Base-by-base conservation (phyloP, 1,284 basidiomycete species). In the Puccinia hordei region DNA sequence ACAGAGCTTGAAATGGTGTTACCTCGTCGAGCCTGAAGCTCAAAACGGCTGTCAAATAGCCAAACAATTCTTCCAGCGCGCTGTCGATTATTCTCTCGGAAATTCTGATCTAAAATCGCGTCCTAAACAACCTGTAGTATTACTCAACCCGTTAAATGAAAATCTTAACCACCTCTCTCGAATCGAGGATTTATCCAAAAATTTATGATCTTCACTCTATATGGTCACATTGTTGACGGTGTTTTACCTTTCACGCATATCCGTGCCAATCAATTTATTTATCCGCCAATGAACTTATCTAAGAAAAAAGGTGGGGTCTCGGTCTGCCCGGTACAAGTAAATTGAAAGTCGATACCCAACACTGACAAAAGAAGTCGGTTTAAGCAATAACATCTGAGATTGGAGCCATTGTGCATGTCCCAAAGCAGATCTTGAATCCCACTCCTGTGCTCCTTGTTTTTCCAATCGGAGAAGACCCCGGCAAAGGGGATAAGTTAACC, bases 41-140 rank as follows among this genome's bases (percentile, higher is more conserved):
- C 10, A 73, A 35, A 38, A 3, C 8, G 72, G 72, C 22, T 73
- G 72, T 35, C 53, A 73, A 73, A 8, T 61, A 19, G 72, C 72
- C 17, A 59, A 46, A 30, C 6, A 44, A 6, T 73, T 73, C 57
- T 73, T 73, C 49, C 72, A 73, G 35, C 72, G 49, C 15, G 72
- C 72, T 38, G 35, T 73, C 55, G 19, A 59, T 27, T 73, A 73
- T 61, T 73, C 72, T 6, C 53, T 59, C 41, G 66, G 66, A 22
- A 27, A 8, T 6, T 19, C 46, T 1, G 22, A 35, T 51, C 22
- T 3, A 27, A 1, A 63, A 12, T 38, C 35, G 22, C 61, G 61
- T 19, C 44, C 53, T 35, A 46, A 35, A 12, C 41, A 66, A 17
- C 41, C 46, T 35, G 8, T 30, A 10, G 68, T 71, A 24, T 38